Evolutionary conservation across 768 basidiomycete genomes (phyloP), one percentile per base, ranked within the genome.

Genomic region (Mycena latifolia): DNA sequence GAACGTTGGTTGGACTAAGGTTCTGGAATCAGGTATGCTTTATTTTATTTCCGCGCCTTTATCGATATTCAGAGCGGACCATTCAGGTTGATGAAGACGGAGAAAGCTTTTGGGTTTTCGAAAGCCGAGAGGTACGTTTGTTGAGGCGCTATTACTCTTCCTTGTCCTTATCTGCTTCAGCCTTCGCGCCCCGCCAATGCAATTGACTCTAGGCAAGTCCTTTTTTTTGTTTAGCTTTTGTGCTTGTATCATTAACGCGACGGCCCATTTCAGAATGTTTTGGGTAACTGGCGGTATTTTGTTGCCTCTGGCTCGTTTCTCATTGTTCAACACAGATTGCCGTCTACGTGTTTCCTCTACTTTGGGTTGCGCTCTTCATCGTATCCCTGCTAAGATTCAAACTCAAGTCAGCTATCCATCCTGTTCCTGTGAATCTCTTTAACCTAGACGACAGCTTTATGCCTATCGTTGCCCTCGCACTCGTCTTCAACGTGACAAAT

Each of bases 81-180:
- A 39, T 33, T n/a, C 65, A 92, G 90, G 95, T 99, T 17, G 96
- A 99, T 73, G 96, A 98, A 58, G 96, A 98, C 69, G 98, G 98
- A 2, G 94, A 97, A 77, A 87, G 85, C 77, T 96, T 91, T 71
- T 99, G 98, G 98, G 96, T 99, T 14, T 99, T 99, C 70, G 98
- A 99, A 80, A 93, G 92, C 73, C 87, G 96, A 74, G 96, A 98
- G 78, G 97, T 97, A 79, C 75, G 92, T 81, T 28, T 52, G 28
- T 25, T 15, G 35, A n/a, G 18, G 33, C 14, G 33, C 33, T 35
- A 12, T 31, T 28, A 31, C 24, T 43, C 17, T 20, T 29, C 47
- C 27, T 50, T 25, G 48, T 56, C 66, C 59, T 35, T 17, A 63
- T 69, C 25, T 53, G 53, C 64, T 37, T 45, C 57, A 97, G 95